phyloP scores from a whole-genome alignment of 306 rosid genomes.

The Glycine latifolia region DNA sequence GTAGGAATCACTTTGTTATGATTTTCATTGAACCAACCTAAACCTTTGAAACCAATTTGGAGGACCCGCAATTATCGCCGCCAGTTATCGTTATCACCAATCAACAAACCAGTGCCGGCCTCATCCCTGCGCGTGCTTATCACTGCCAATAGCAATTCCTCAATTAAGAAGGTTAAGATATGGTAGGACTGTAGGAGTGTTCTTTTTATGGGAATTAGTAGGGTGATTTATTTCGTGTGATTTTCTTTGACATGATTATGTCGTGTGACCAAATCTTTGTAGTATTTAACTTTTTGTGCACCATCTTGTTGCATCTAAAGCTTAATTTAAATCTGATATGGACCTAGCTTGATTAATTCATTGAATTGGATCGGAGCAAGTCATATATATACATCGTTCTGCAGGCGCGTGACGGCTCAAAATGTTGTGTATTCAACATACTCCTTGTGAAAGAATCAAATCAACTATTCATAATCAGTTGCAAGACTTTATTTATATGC shows the following conservation, averaged over 20 bases:
- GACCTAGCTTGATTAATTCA: not conserved
- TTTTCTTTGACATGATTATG: slow-evolving; percentile 29
- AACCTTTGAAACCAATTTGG: slow-evolving; percentile 39
- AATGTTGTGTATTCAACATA: too few relatives aligned
- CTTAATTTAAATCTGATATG: not conserved
- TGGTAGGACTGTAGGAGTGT: not conserved
- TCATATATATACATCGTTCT: too few relatives aligned
- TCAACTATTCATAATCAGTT: not conserved
- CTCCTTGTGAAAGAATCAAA: slow-evolving; percentile 28
- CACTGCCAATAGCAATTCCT: slow-evolving; percentile 17
- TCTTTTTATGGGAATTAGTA: not conserved
- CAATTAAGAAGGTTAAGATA: not conserved
- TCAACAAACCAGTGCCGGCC: not conserved
- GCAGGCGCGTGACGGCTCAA: too few relatives aligned
- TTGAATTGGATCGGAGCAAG: too few relatives aligned
- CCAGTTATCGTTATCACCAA: slow-evolving; percentile 47
- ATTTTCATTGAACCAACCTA: slow-evolving; percentile 41
- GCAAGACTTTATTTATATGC: not conserved
- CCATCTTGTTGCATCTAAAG: too few relatives aligned
- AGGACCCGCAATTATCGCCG: slow-evolving; percentile 65
- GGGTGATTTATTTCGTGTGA: slow-evolving; percentile 12
- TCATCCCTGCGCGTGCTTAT: not conserved
- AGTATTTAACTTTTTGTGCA: slow-evolving; percentile 26
- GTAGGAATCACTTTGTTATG: not conserved
- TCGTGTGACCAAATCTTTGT: slow-evolving; percentile 20